Evolutionary conservation across 352 stramenopile species (phyloP), one percentile per base, ranked within the genome.

Genomic region (Phytophthora pisi): DNA sequence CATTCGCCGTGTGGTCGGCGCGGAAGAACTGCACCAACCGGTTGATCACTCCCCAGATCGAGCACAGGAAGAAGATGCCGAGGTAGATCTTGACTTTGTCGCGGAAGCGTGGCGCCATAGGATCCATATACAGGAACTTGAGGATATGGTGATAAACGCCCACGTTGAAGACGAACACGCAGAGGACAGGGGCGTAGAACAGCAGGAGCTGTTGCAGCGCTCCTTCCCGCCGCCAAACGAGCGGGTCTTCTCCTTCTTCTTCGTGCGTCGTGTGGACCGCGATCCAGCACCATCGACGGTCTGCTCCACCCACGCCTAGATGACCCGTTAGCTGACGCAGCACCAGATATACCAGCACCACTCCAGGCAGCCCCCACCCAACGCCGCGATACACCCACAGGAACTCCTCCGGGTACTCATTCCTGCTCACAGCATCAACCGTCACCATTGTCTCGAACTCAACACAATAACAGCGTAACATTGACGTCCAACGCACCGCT

Each of bases 241-340:
- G 28, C 9, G 69, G 65, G n/a, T 88, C 65, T 8, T 79, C 60
- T 57, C 49, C 56, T 50, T n/a, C 24, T 30, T 66, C 64, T 57
- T 71, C 57, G 40, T 53, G 45, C 1, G 72, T 75, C 0, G 69
- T 42, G 31, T 88, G 81, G 1, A 86, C 78, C 3, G 83, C 75
- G 57, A 93, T 90, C 85, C 85, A 93, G 55, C 85, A 93, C 85
- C 85, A 93, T 16, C 70, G 78, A 1, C 85, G 85, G 57, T 93
- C 85, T 5, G 85, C 83, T 16, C 73, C 71, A 26, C 85, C 85
- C 4, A 93, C 82, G 58, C 83, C 83, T 45, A 93, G 36, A 51
- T 91, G 78, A 5, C 83, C 85, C 0, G 82, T 92, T 60, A 93
- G 72, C 61, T 93, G 85, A 0, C 82, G 80, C 56, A 92, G 66